Evolutionary conservation across 345 rosid genomes (phyloP), one percentile per base, ranked within the genome.

Genomic region (Isatis tinctoria): DNA sequence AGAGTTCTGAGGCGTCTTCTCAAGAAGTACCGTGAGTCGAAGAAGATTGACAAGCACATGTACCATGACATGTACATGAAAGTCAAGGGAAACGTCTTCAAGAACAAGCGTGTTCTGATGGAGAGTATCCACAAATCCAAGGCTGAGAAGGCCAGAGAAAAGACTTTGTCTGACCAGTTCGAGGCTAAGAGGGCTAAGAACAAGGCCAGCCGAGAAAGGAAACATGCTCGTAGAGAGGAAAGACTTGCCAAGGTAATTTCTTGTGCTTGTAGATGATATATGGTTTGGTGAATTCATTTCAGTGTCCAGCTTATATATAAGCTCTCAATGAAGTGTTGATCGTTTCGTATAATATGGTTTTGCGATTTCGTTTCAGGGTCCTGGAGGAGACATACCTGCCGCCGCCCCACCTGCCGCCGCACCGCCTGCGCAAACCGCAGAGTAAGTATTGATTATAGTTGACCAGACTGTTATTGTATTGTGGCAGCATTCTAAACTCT

Each of bases 1-100:
- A 87, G 97, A 45, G 97, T 94, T 4, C 84, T 94, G 1, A 90
- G 99, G 76, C 97, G 99, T 64, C 78, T 94, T 28, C 88, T 94
- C 28, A 85, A 92, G 59, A 94, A 94, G 78, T 94, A 94, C 60
- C 63, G 97, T 10, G 99, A 94, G 70, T 40, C 96, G 0, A 92
- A 92, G 87, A 94, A 94, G 88, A 92, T 94, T 79, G 99, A 94
- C 83, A 94, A 76, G 75, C 99, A 94, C 69, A 94, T 94, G 97
- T 94, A 94, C 79, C 99, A 94, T 18, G 97, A 92, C 79, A 94
- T 94, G 99, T 94, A 92, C 93, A 92, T 94, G 99, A 90, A 79
- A 77, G 97, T 90, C 41, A 94, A 94, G 83, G 98, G 98, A 76
- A 94, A 94, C 52, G 98, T 92, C 10, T 94, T 84, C 47, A 94